Evolutionary conservation across 306 rosid species (phyloP), one percentile per base, ranked within the genome.

Genomic region (Vachellia collinsii): DNA sequence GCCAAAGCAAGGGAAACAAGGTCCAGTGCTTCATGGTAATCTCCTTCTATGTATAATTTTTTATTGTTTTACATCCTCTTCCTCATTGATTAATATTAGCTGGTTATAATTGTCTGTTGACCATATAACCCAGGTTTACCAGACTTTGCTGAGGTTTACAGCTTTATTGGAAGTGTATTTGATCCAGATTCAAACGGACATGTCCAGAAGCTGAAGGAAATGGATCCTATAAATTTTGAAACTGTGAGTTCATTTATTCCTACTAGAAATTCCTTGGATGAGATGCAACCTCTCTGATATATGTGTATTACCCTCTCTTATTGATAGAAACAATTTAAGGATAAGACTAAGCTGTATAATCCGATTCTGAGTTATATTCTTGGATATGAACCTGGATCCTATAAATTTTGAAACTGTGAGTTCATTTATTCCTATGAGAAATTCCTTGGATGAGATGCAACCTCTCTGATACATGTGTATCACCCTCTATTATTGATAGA

Each of bases 181-280:
- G 98, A 92, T 87, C 98, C 98, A 11, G 97, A 89, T 53, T 79
- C 90, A 23, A 79, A 89, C 2, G 94, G 88, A 58, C 98, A 89
- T 68, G 91, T 89, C 68, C 88, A 89, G 80, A 94, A 89, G 90
- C 90, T 94, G 77, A 91, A 91, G 85, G 98, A 92, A 89, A 94
- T 94, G 98, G 97, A 92, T 84, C 98, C 98, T 77, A 91, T 94
- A 70, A 94, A 91, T 88, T 92, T 94, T 43, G 97, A 94, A 89
- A 92, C 97, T 67, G 98, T 94, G 79, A 89, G 97, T 89, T 85
- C 64, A 54, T 53, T 77, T 80, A 77, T 70, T 63, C 48, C 67
- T 80, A 22, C 29, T 50, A 69, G 53, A 58, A 59, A 83, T 72
- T 72, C 22, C 48, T 44, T 47, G 53, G 42, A 78, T 82, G 59